phyloP scores from a whole-genome alignment of 352 stramenopile genomes.

The Globisporangium radiosum region DNA sequence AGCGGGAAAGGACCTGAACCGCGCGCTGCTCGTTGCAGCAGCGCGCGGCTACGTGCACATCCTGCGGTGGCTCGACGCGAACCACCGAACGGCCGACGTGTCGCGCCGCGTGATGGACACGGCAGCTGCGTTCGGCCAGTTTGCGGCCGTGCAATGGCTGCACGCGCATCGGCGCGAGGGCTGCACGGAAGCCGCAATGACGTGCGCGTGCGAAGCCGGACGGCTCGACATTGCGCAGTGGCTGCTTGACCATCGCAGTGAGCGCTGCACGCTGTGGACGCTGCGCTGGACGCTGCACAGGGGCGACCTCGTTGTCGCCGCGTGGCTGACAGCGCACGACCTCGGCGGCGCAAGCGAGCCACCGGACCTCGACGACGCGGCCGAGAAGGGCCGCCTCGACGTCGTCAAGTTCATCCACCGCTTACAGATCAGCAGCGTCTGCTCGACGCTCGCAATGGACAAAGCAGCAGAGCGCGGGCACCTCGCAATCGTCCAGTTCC shows the following conservation, averaged over 20 bases:
- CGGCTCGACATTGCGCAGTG: conserved; percentile 20
- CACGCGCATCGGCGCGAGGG: conserved; percentile 14
- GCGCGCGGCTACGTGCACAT: conserved; percentile 15
- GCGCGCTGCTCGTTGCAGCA: conserved; percentile 14
- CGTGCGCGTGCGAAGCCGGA: conserved; percentile 10
- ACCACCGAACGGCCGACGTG: conserved; percentile 2
- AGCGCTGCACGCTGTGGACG: conserved; percentile 14
- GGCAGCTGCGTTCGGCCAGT: conserved; percentile 22
- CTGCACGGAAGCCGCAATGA: conserved; percentile 14
- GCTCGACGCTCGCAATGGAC: conserved; percentile 24
- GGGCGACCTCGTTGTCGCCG: conserved; percentile 5
- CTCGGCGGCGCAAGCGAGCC: conserved; percentile 8
- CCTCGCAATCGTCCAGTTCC: conserved; percentile 22
- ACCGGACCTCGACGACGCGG: conserved; percentile 18
- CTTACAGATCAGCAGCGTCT: conserved; percentile 7
- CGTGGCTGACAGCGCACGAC: conserved; percentile 5
- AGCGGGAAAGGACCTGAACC: conserved; percentile 8
- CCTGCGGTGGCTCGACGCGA: conserved; percentile 18
- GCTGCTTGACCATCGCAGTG: conserved; percentile 12
- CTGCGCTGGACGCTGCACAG: conserved; percentile 13
- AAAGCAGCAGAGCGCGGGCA: conserved; percentile 21
- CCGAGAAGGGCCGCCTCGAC: conserved; percentile 21
- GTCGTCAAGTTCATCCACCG: conserved; percentile 20
- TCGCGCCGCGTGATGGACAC: conserved; percentile 23
- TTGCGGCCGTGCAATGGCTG: conserved; percentile 22